Percentiles rank a stretch among this genome's conserved stretches.
phyloP scores from a whole-genome alignment of 2,329 filamentous ascomycete genomes.

The Claviceps spartinae region DNA sequence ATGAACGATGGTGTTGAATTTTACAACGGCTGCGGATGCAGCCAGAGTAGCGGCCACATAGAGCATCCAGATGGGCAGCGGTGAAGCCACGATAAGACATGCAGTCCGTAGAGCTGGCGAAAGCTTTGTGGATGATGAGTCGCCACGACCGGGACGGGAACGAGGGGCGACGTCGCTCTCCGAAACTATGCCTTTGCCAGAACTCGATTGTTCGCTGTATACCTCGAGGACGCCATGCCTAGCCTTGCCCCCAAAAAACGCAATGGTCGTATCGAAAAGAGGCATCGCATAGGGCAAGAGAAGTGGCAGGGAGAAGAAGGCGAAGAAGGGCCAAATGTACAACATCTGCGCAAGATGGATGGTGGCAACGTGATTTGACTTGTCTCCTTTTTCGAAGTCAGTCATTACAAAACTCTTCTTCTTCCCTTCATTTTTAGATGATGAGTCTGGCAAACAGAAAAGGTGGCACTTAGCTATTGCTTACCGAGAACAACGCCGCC shows the following conservation, averaged over 20 bases:
- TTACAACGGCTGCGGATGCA: slow-evolving; percentile 38
- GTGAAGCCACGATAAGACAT: slow-evolving; percentile 15
- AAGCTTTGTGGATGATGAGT: slow-evolving; percentile 3
- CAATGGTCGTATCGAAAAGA: slow-evolving; percentile 9
- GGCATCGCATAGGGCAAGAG: slow-evolving; percentile 40
- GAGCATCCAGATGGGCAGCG: slow-evolving; percentile 20
- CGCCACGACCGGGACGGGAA: background rate
- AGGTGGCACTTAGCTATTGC: slow-evolving; percentile 8
- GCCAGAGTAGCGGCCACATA: slow-evolving; percentile 23
- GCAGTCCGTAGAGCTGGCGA: slow-evolving; percentile 4
- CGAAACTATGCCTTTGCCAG: background rate
- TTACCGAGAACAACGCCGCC: slow-evolving; percentile 78
- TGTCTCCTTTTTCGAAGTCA: slow-evolving; percentile 52
- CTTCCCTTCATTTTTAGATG: background rate
- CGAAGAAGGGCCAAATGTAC: slow-evolving; percentile 83
- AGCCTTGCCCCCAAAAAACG: background rate
- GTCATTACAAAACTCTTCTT: background rate
- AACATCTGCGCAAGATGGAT: slow-evolving; percentile 85
- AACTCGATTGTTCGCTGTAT: background rate
- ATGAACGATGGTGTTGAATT: slow-evolving; percentile 84
- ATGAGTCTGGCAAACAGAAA: too few species aligned
- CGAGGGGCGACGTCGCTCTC: background rate
- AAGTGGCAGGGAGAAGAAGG: slow-evolving; percentile 80
- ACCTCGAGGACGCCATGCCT: background rate
- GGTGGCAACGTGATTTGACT: slow-evolving; percentile 83